Conservation (phyloP, 352 stramenopile genomes). For the Phytopythium aichiense region DNA sequence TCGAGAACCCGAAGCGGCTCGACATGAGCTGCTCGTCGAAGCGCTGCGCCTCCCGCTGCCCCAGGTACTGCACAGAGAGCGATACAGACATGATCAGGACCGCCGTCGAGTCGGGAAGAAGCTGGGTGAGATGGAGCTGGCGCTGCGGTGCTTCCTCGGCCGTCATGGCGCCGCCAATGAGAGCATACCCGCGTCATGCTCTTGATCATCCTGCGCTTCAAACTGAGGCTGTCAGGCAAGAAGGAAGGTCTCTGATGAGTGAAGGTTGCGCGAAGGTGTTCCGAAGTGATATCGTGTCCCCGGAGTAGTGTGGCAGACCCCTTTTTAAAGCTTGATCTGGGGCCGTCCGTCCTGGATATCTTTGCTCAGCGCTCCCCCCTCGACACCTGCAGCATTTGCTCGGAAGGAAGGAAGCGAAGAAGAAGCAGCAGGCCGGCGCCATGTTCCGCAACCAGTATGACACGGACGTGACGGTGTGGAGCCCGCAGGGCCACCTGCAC, state of each 20-base stretch:
- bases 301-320: background rate
- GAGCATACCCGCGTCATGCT: constrained; percentile 10
- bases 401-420: background rate
- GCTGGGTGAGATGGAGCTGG: background rate
- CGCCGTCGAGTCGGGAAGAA: background rate
- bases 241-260: background rate
- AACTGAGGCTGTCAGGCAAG: background rate
- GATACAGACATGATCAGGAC: background rate
- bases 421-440: constrained; percentile 1
- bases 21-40: constrained; percentile 93
- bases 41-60: constrained; percentile 63
- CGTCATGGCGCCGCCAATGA: background rate
- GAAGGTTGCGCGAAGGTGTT: background rate
- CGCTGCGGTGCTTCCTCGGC: no score
- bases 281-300: background rate
- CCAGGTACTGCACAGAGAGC: constrained; percentile 39
- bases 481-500: constrained; percentile 97
- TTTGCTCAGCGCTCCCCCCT: background rate
- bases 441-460: constrained; percentile 99
- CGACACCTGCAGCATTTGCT: no score
- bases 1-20: constrained; percentile 81
- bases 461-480: constrained; percentile 99
- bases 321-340: background rate
- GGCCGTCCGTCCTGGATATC: background rate
- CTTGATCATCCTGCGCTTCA: constrained; percentile 4